phyloP scores from a whole-genome alignment of 176 grass and related monocot genomes.

The Paspalum vaginatum region DNA sequence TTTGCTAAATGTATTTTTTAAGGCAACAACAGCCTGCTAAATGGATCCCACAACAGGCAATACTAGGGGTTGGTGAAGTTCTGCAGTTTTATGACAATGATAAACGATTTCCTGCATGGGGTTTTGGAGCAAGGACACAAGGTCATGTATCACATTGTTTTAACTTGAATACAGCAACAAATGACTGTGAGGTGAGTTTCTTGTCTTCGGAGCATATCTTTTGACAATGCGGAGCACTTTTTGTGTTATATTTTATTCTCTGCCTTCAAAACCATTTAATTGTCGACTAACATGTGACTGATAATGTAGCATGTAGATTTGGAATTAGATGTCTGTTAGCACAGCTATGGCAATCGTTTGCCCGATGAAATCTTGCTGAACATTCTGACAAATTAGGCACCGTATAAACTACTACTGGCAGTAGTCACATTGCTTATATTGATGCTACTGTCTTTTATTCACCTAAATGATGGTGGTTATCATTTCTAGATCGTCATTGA shows the following conservation, averaged over 20 bases:
- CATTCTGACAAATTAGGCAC: background rate
- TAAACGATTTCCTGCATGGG: conserved; percentile 85
- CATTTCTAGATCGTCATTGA: background rate
- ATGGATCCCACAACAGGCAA: conserved; percentile 56
- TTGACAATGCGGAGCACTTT: background rate
- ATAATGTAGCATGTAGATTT: background rate
- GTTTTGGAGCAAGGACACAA: conserved; percentile 82
- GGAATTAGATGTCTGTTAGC: background rate
- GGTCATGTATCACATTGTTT: conserved; percentile 81
- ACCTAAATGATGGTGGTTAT: background rate
- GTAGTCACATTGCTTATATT: conserved; percentile 12
- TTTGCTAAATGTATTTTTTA: conserved; percentile 2
- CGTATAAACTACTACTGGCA: background rate
- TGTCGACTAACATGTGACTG: background rate
- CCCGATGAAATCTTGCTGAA: conserved; percentile 25
- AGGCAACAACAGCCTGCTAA: conserved; percentile 9
- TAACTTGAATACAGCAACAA: conserved; percentile 68
- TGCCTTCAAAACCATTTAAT: background rate
- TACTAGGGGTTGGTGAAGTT: conserved; percentile 83
- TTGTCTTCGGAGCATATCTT: conserved; percentile 18
- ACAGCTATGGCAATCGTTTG: background rate
- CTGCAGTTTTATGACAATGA: conserved; percentile 94
- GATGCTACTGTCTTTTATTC: conserved; percentile 12
- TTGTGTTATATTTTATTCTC: background rate
- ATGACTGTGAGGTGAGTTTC: conserved; percentile 63